Base-by-base conservation (phyloP, 192 early-diverging fungal species). In the Powellomyces hirtus region DNA sequence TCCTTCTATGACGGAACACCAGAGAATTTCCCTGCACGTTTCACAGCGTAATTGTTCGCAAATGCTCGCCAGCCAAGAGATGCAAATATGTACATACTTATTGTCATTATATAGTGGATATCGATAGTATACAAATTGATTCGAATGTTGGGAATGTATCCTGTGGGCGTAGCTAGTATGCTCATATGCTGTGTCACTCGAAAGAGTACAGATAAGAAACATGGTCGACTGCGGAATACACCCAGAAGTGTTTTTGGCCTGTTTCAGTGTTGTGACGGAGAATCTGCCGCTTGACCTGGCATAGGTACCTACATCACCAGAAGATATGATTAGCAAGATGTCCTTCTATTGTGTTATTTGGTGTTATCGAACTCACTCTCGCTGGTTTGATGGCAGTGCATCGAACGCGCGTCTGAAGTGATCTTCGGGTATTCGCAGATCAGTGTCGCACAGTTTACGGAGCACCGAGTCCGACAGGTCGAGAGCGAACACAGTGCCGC, bases 361-460 rank as follows among this genome's bases (percentile, higher is more conserved):
- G 26, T 22, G 26, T 7, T 13, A 20, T 5, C 4, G 27, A 38
- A 71, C 34, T 34, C 74, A 74, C 52, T 78, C 77, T 13, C 71
- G 59, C 37, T 71, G 72, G 27, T 64, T 63, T n/a, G 72, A 64
- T 0, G 77, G 35, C 4, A 67, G 59, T 0, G 46, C 42, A 4
- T 78, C 77, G 33, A 72, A 71, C 35, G 42, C 16, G 20, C 61
- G 79, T 30, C 64, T 29, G 42, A 82, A 78, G 7, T n/a, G 29
- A 13, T 82, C 80, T 67, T 82, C 80, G 35, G 70, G 72, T 4
- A 22, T 24, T 26, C 31, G 31, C 7, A 82, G 46, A 35, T 76
- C 72, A 4, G 59, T 61, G 4, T 59, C 35, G 16, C 46, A 49
- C 40, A 79, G 35, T 33, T 53, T 59, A 6, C 59, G 38, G 4